These are phyloP conservation scores for Eucalyptus grandis DNA, from an alignment of 345 rosid species.

Conservation along the genomic window DNA sequence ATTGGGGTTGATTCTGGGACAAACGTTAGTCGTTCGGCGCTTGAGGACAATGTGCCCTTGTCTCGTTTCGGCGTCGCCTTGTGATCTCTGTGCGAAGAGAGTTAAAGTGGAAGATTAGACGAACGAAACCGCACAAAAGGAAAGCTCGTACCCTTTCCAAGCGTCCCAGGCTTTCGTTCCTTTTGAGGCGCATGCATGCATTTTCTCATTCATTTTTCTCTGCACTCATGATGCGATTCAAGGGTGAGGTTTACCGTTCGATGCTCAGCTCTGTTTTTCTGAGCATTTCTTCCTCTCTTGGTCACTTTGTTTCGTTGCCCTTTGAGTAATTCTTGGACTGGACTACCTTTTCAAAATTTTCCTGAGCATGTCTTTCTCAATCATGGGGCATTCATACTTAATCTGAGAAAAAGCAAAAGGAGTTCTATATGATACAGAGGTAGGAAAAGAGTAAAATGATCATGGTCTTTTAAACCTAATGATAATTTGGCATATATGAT, in stretches of 20 bases:
- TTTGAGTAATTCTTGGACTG: background rate
- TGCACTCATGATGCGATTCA: background rate
- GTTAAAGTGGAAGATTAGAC: background rate
- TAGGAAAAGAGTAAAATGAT: background rate
- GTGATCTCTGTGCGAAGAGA: background rate
- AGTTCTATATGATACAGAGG: background rate
- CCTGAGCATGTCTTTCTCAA: background rate
- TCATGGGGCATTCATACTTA: background rate
- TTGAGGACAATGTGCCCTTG: constrained; percentile 10
- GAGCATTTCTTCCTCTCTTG: background rate
- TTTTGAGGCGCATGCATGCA: constrained; percentile 41
- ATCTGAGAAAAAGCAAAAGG: background rate
- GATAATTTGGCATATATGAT: background rate
- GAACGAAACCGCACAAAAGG: background rate
- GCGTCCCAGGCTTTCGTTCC: constrained; percentile 58
- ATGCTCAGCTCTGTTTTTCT: background rate
- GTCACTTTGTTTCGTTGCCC: background rate
- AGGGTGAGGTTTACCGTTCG: background rate
- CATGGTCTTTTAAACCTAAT: background rate
- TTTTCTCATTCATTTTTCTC: background rate
- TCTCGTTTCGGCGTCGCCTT: background rate
- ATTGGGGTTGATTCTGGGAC: constrained; percentile 10
- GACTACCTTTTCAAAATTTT: background rate
- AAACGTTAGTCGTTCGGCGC: constrained; percentile 19
- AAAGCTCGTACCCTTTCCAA: background rate